Conservation (phyloP, 805 yeast species). For the Kodamaea fukazawae region DNA sequence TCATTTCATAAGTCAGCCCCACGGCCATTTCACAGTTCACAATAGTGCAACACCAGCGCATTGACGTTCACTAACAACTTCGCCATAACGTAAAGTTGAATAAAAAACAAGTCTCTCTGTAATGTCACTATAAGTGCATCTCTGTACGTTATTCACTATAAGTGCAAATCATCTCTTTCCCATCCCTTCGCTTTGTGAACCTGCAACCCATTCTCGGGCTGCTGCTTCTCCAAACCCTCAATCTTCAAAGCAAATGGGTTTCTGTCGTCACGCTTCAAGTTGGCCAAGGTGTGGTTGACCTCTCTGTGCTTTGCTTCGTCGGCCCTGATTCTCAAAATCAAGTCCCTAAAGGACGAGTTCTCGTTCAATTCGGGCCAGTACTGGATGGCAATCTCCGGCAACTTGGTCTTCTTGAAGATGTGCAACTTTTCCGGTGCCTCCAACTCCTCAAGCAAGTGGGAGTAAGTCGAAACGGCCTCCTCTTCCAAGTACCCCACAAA, state of each 20-base stretch:
- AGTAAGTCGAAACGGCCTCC: slow-evolving; percentile 69
- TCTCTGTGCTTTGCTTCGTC: slow-evolving; percentile 80
- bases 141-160: slow-evolving; percentile 11
- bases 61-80: too few relatives aligned
- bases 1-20: too few relatives aligned
- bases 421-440: slow-evolving; percentile 49
- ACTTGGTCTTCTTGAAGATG: slow-evolving; percentile 40
- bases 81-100: too few relatives aligned
- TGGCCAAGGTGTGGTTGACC: slow-evolving; percentile 75
- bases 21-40: too few relatives aligned
- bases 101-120: too few relatives aligned
- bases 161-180: slow-evolving; percentile 38
- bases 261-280: slow-evolving; percentile 56
- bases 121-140: too few relatives aligned
- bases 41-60: too few relatives aligned
- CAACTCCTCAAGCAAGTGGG: slow-evolving; percentile 55
- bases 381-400: slow-evolving; percentile 59
- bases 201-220: slow-evolving; percentile 37
- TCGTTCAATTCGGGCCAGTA: slow-evolving; percentile 59
- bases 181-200: slow-evolving; percentile 36
- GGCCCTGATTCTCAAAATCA: slow-evolving; percentile 62
- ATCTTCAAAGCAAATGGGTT: slow-evolving; percentile 62
- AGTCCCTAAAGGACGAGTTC: slow-evolving; percentile 54
- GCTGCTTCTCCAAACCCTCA: slow-evolving; percentile 33
- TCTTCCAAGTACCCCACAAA: slow-evolving; percentile 78